Evolutionary conservation across 306 rosid genomes (phyloP), one percentile per base, ranked within the genome.

Genomic region (Gynostemma pentaphyllum): DNA sequence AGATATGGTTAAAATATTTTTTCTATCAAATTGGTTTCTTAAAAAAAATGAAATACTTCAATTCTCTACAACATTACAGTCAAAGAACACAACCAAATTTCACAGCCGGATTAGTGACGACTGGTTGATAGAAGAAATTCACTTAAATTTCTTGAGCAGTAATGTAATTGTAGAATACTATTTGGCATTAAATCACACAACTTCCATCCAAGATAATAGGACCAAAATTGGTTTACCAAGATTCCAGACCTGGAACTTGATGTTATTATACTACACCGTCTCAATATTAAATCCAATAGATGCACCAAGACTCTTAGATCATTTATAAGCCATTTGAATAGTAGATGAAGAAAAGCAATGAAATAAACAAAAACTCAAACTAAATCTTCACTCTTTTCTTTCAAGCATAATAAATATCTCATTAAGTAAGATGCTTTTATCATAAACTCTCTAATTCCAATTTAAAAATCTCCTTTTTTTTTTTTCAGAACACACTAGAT

Each of bases 181-280:
- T 21, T 34, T 28, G 37, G 12, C 66, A 60, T 22, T 47, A 14
- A 45, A 60, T 60, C 49, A 21, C 49, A 14, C 14, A 23, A 18
- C 18, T 57, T 57, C 64, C 18, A 16, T 57, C 6, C 21, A 13
- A 23, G 34, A 39, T 60, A 60, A 23, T 5, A 39, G 48, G 34
- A 23, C 48, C 49, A 6, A 59, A 22, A 61, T 48, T 29, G 64
- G 12, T 80, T 67, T 92, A 94, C 99, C 99, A 61, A 94, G 87
- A 86, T 94, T 97, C 99, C 97, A 94, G 65, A 94, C 99, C 85
- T 94, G 99, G 77, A 94, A 94, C 64, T 84, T 94, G 79, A 94
- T 88, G 82, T 83, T 94, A 83, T 88, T 94, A 67, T 94, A 88
- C 76, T 94, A 94, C 81, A 94, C 90, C 4, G 99, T 94, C 79